Evolutionary conservation across 305 asterid species (phyloP).

Genomic region (Nicotiana rustica): DNA sequence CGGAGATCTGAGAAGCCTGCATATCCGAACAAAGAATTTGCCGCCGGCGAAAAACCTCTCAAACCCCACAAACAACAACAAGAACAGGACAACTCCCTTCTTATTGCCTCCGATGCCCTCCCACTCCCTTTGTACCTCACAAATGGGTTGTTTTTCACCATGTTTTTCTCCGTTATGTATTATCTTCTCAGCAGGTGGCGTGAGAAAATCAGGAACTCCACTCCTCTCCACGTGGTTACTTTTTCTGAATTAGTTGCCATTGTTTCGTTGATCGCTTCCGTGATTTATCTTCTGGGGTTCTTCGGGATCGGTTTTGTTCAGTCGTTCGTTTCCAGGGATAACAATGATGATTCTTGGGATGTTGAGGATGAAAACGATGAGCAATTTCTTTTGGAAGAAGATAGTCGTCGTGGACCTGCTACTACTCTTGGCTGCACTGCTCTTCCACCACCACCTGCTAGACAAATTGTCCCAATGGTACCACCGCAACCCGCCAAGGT

Average conservation of each 20-base stretch:
- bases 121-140: conserved; percentile 39
- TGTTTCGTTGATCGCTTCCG: conserved; percentile 33
- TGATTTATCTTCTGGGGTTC: conserved; percentile 36
- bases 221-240: conserved; percentile 40
- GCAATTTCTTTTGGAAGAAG: conserved; percentile 16
- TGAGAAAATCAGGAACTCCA: conserved; percentile 39
- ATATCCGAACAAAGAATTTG: conserved; percentile 16
- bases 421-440: conserved; percentile 27
- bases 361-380: conserved; percentile 38
- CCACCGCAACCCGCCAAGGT: conserved; percentile 29
- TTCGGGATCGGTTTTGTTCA: conserved; percentile 41
- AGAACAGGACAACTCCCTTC: neutral
- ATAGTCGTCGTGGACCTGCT: conserved; percentile 25
- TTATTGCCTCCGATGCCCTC: conserved; percentile 33
- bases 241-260: conserved; percentile 41
- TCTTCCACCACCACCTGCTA: conserved; percentile 28
- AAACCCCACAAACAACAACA: conserved; percentile 35
- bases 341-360: conserved; percentile 34
- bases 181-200: conserved; percentile 41
- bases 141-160: conserved; percentile 36
- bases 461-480: neutral
- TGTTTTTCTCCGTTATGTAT: conserved; percentile 42
- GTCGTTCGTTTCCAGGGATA: conserved; percentile 10
- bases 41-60: conserved; percentile 41
- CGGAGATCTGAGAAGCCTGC: conserved; percentile 39